Evolutionary conservation across 139 green algal species (phyloP).

Genomic region (Coccomyxa sp.): DNA sequence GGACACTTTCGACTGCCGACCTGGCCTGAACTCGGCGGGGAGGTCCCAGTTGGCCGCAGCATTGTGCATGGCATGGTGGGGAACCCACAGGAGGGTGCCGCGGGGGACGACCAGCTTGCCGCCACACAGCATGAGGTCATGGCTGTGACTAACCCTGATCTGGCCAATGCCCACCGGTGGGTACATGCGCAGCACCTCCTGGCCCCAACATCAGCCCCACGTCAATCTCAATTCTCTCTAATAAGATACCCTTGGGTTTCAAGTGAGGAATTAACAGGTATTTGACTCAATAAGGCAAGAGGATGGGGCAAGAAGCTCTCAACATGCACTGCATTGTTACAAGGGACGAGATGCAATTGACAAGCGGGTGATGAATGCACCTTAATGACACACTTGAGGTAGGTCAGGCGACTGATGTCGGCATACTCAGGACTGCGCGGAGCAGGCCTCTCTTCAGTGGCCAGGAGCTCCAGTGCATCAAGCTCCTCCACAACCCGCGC

Average conservation of each 20-base stretch:
- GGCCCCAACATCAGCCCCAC: slow-evolving; percentile 9
- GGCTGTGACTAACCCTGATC: neutral
- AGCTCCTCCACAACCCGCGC: slow-evolving; percentile 15
- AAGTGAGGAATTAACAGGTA: neutral
- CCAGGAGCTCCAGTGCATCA: slow-evolving; percentile 4
- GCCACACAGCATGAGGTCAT: slow-evolving; percentile 18
- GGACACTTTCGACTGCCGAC: neutral
- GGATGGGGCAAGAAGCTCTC: neutral
- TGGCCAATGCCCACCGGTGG: slow-evolving; percentile 7
- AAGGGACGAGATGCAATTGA: neutral
- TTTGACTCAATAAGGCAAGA: neutral
- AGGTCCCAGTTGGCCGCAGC: slow-evolving; percentile 28
- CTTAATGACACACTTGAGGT: slow-evolving; percentile 23
- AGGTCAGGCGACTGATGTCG: slow-evolving; percentile 11
- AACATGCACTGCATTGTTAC: neutral
- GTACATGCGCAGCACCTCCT: slow-evolving; percentile 9
- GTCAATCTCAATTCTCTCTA: neutral
- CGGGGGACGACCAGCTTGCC: neutral
- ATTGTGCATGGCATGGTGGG: slow-evolving; percentile 33
- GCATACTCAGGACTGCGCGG: neutral
- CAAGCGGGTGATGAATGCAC: neutral
- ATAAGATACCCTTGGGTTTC: neutral
- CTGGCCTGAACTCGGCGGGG: slow-evolving; percentile 31
- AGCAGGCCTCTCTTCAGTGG: neutral
- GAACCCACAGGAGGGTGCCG: slow-evolving; percentile 4